Conservation (phyloP, 78 protist species). For the Dictyostelium brefeldianum region DNA sequence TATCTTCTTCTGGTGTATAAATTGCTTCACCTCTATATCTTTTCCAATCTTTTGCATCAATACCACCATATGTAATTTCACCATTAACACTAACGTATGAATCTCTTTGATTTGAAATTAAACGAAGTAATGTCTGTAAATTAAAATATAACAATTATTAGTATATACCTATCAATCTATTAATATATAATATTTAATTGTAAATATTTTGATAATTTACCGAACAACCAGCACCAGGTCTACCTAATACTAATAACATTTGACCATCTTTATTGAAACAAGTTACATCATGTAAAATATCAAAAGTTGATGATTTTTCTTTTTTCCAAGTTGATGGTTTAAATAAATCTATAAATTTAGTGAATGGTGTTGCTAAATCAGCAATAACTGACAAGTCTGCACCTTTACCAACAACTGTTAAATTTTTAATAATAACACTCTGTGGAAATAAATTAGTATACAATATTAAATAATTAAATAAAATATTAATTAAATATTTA, state of each 20-base stretch:
- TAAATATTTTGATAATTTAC: neutral
- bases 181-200: neutral
- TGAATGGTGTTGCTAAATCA: slow-evolving; percentile 37
- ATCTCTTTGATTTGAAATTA: slow-evolving; percentile 50
- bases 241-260: slow-evolving; percentile 78
- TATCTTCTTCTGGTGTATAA: slow-evolving; percentile 81
- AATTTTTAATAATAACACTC: slow-evolving; percentile 40
- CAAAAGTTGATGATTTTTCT: slow-evolving; percentile 28
- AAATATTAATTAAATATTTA: neutral
- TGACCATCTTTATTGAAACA: slow-evolving; percentile 72
- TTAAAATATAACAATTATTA: neutral
- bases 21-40: slow-evolving; percentile 76
- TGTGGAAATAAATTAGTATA: neutral
- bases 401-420: slow-evolving; percentile 58
- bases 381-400: slow-evolving; percentile 34
- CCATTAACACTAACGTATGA: slow-evolving; percentile 54
- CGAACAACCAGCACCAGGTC: slow-evolving; percentile 76
- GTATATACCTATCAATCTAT: too few species aligned
- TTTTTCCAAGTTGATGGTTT: slow-evolving; percentile 30
- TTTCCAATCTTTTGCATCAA: slow-evolving; percentile 36
- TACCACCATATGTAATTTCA: slow-evolving; percentile 75
- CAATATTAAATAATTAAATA: slow-evolving; percentile 20
- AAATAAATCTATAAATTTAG: neutral
- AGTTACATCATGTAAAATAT: slow-evolving; percentile 66
- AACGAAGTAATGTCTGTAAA: slow-evolving; percentile 39